Evolutionary conservation across 768 basidiomycete species (phyloP), one percentile per base, ranked within the genome.

Genomic region (Lanmaoa rubissima): DNA sequence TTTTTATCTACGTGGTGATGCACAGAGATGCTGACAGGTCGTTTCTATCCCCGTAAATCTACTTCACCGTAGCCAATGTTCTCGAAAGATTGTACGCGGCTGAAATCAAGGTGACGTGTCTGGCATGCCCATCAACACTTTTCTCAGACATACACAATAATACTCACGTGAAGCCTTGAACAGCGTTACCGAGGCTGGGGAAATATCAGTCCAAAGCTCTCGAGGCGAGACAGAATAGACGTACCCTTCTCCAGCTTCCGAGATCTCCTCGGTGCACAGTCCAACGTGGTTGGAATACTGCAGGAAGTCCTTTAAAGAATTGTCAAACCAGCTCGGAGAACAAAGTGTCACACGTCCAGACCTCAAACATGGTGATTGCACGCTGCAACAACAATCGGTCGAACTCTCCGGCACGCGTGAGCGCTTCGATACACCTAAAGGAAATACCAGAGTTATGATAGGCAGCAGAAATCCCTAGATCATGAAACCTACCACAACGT

Each of bases 281-380:
- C 88, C 91, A 35, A 94, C 86, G 65, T 96, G 93, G 69, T 95
- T 95, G 6, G 87, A 82, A 69, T 90, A 94, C 43, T 89, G 78
- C 50, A 90, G 67, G 70, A 92, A 91, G 70, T 89, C 88, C 86
- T 88, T 58, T 9, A 28, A 35, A 34, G 19, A 34, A 42, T 36
- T 19, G 45, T 61, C 14, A 4, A 7, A 28, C 60, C 47, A 57
- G 40, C 36, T 19, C 32, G 12, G 24, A 45, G 4, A 17, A 7
- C 13, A 19, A 44, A 21, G 5, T 2, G 1, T 4, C 16, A 13
- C 31, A n/a, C 54, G 48, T 31, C 35, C 79, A 42, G 55, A 92
- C 93, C 79, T 95, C 92, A 59, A 98, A 94, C 89, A 97, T 94
- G n/a, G 80, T 72, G 6, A 90, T 79, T 5, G 94, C 87, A 51